phyloP scores from a whole-genome alignment of 441 rosid species.

The Populus hybrid region DNA sequence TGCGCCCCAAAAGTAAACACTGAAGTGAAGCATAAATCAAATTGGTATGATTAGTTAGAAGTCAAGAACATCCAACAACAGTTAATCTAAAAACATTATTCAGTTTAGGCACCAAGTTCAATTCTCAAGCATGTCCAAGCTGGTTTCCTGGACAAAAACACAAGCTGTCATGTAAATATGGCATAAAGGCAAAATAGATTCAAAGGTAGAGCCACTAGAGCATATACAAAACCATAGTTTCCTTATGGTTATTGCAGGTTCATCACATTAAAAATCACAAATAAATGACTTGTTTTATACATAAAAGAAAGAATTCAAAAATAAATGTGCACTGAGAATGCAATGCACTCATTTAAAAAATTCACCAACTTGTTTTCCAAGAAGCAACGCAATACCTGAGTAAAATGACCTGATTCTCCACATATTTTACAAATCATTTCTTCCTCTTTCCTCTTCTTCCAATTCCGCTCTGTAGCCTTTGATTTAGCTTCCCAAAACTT shows the following conservation, averaged over 20 bases:
- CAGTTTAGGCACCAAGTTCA: slow-evolving; percentile 1
- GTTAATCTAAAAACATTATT: background rate
- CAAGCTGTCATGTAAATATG: background rate
- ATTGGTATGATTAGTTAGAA: background rate
- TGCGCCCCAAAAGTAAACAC: background rate
- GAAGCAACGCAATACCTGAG: slow-evolving; percentile 55
- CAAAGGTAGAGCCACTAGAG: background rate
- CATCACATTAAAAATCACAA: background rate
- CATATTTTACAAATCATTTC: slow-evolving; percentile 97
- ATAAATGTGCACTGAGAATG: background rate
- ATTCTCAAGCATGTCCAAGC: background rate
- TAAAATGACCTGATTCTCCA: slow-evolving; percentile 95
- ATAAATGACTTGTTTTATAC: background rate
- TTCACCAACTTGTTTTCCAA: background rate
- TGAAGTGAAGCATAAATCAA: background rate
- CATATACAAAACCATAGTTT: background rate
- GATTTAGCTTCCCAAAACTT: slow-evolving; percentile 99
- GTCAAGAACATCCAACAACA: background rate
- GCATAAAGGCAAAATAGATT: background rate
- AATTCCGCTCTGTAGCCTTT: slow-evolving; percentile 95
- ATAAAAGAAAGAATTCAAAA: background rate
- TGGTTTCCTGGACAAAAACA: background rate
- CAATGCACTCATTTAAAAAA: background rate
- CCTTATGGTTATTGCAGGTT: background rate
- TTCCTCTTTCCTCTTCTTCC: slow-evolving; percentile 99